phyloP scores from a whole-genome alignment of 1,284 basidiomycete genomes.

The Naganishia sp. region DNA sequence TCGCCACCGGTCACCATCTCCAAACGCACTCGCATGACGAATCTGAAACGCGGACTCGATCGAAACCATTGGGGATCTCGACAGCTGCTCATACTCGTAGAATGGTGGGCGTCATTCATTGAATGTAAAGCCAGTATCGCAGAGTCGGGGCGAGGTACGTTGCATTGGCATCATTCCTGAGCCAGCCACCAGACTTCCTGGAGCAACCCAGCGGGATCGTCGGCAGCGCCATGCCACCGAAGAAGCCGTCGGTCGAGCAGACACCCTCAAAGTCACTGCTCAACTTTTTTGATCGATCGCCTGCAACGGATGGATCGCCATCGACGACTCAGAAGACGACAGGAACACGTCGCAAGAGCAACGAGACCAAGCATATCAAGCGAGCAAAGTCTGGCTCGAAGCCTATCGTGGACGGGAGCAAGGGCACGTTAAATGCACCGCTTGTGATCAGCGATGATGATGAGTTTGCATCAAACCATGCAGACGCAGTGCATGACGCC shows the following conservation, averaged over 20 bases:
- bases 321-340: background rate
- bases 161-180: too few species aligned
- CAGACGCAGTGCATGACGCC: background rate
- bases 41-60: too few species aligned
- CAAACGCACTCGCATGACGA: too few species aligned
- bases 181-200: too few species aligned
- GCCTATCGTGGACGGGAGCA: background rate
- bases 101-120: too few species aligned
- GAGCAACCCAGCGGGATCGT: too few species aligned
- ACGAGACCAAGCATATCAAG: background rate
- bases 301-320: background rate
- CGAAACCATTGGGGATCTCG: too few species aligned
- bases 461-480: background rate
- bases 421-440: constrained; percentile 8
- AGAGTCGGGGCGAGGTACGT: too few species aligned
- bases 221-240: constrained; percentile 1
- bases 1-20: too few species aligned
- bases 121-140: too few species aligned
- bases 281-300: constrained; percentile 17
- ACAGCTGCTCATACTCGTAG: too few species aligned
- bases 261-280: constrained; percentile 13
- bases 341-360: background rate
- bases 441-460: constrained; percentile 22
- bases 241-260: constrained; percentile 6
- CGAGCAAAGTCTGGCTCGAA: background rate